Evolutionary conservation across 345 rosid species (phyloP), one percentile per base, ranked within the genome.

Genomic region (Acer negundo): DNA sequence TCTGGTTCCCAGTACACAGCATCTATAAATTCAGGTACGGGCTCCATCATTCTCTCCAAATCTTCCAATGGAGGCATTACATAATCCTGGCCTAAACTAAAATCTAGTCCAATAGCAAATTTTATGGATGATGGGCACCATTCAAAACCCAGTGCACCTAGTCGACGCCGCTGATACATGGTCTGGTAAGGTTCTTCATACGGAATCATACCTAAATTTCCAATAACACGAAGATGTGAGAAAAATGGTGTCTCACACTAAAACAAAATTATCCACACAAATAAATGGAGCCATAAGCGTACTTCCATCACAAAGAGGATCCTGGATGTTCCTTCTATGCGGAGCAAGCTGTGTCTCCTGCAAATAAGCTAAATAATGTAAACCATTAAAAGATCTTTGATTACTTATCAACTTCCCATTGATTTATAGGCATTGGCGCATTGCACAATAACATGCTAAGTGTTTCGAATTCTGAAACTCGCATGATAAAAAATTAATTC

Each of bases 271-370:
- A 81, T 62, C 20, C 56, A 80, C 72, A 69, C 55, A n/a, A 66
- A 51, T 38, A 86, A 23, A 71, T 47, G 73, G 70, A 86, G 78
- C 69, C 64, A 56, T 19, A 55, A 68, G 73, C 90, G 74, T 81
- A 96, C 99, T 89, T 70, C 97, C 88, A 87, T 96, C 98, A 83
- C 99, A 96, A 67, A 96, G 97, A 72, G 88, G 93, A 89, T 96
- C 99, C 82, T 96, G 95, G 86, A 91, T 85, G 83, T 96, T 96
- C 80, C 99, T 89, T 51, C 91, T 86, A 82, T 91, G 94, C 23
- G 99, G 97, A 75, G 85, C 85, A 77, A 89, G 92, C 83, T 91
- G 97, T 70, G 97, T 90, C 84, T 96, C 99, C 99, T 96, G 92
- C 84, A 87, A 65, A 77, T 80, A 70, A 66, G 70, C 74, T 56